A percentile compares a stretch with the other conserved stretches of the same genome.
Conservation (phyloP, 805 yeast species). For the Jamesozyma hellenica region DNA sequence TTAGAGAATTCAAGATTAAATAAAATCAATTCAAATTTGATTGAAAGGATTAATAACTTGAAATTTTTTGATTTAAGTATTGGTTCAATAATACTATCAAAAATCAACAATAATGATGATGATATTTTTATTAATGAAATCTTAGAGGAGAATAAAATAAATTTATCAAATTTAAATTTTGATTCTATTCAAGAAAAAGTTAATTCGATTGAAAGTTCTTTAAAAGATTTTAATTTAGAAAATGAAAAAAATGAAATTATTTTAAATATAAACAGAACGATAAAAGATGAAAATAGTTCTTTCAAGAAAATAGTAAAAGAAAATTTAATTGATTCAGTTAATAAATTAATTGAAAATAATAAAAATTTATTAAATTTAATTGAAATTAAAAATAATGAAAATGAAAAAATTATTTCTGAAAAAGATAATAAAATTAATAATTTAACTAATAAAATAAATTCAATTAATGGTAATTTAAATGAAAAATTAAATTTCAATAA, state of each 20-base stretch:
- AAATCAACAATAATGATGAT: background rate
- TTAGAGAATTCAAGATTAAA: background rate
- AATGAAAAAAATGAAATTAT: background rate
- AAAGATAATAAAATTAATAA: background rate
- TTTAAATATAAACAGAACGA: no score
- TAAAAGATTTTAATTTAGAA: background rate
- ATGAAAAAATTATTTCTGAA: background rate
- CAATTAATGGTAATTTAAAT: background rate
- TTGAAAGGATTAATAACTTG: background rate
- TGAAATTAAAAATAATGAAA: background rate
- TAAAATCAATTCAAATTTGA: background rate
- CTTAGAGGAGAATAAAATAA: background rate
- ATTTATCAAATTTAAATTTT: background rate
- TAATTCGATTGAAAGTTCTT: background rate
- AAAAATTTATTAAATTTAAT: background rate
- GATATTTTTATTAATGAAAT: background rate
- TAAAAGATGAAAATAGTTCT: no score
- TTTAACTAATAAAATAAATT: background rate
- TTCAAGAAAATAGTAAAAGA: no score
- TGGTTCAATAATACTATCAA: slow-evolving; percentile 1
- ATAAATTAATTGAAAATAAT: background rate
- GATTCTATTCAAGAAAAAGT: background rate
- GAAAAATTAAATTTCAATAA: slow-evolving; percentile 1
- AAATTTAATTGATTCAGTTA: no score
- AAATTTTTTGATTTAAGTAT: slow-evolving; percentile 2